Evolutionary conservation across 495 filamentous ascomycete species (phyloP).

Genomic region (Daldinia vernicosa): DNA sequence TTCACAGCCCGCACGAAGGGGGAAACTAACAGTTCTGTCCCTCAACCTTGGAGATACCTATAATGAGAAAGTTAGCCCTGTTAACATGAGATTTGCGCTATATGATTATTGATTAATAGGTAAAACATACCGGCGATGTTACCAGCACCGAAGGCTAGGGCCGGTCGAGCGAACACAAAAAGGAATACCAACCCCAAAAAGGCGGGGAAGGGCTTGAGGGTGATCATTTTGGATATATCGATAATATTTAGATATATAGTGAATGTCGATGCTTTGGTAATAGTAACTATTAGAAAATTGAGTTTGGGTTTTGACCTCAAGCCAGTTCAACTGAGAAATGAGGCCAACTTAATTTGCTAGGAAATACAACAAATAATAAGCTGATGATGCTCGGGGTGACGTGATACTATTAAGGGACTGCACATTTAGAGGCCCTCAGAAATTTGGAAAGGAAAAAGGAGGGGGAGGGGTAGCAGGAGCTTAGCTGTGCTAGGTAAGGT

Average conservation of each 20-base stretch:
- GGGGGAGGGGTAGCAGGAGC: conserved; percentile 41
- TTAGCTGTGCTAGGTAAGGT: conserved; percentile 24
- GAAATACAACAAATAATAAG: conserved; percentile 8
- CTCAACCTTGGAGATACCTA: conserved; percentile 74
- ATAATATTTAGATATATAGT: conserved; percentile 10
- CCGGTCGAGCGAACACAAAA: conserved; percentile 63
- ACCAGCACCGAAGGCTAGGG: conserved; percentile 85
- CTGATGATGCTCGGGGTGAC: conserved; percentile 23
- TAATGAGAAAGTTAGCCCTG: conserved; percentile 48
- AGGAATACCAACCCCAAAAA: conserved; percentile 56
- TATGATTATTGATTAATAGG: neutral
- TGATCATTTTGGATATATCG: conserved; percentile 48
- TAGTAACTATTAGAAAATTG: conserved; percentile 4
- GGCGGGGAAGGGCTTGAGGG: conserved; percentile 52
- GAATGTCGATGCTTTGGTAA: conserved; percentile 9
- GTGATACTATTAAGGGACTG: conserved; percentile 32
- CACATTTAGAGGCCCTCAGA: conserved; percentile 15
- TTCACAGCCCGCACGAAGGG: neutral
- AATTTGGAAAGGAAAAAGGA: conserved; percentile 29
- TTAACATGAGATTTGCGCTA: neutral
- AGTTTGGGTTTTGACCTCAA: conserved; percentile 8
- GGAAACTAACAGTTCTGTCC: conserved; percentile 73
- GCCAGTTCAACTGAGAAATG: conserved; percentile 1
- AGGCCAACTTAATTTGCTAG: conserved; percentile 11
- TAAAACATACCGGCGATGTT: conserved; percentile 69